These are phyloP conservation scores for Claviceps monticola DNA, from an alignment of 2,329 filamentous ascomycete species.

Conservation along the genomic window DNA sequence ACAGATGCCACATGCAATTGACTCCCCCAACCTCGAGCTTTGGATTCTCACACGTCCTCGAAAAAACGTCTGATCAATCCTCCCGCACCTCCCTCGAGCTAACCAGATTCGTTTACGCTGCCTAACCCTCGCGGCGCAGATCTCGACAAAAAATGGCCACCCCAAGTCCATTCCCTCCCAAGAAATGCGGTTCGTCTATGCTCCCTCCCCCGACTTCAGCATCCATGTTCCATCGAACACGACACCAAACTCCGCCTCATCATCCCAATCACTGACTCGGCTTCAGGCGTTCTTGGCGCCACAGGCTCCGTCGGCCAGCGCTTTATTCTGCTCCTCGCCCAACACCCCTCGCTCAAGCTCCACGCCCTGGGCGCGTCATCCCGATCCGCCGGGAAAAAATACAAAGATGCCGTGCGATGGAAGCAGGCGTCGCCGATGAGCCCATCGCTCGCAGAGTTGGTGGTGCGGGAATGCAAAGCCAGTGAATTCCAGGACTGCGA, in stretches of 20 bases:
- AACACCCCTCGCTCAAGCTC: conserved; percentile 76
- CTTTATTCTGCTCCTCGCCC: conserved; percentile 81
- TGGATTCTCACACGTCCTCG: background rate
- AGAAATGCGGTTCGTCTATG: conserved; percentile 42
- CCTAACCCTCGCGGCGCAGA: no score
- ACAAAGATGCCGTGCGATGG: conserved; percentile 89
- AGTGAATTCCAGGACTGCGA: conserved; percentile 81
- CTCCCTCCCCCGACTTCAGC: background rate
- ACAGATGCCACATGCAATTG: background rate
- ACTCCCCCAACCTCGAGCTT: background rate
- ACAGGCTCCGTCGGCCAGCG: conserved; percentile 92
- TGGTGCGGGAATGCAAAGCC: conserved; percentile 74
- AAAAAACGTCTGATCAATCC: background rate
- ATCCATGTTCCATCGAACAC: background rate
- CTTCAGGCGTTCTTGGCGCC: conserved; percentile 63
- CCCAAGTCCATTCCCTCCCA: conserved; percentile 36
- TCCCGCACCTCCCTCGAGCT: background rate
- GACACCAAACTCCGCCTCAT: no score
- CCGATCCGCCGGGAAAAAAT: conserved; percentile 82
- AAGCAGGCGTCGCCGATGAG: conserved; percentile 83
- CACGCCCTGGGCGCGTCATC: conserved; percentile 83
- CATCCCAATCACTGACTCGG: no score
- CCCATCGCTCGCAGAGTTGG: conserved; percentile 55
- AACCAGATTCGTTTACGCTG: no score
- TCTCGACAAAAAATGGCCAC: conserved; percentile 15